Conservation (phyloP, 495 filamentous ascomycete species). For the Cercophora scortea region DNA sequence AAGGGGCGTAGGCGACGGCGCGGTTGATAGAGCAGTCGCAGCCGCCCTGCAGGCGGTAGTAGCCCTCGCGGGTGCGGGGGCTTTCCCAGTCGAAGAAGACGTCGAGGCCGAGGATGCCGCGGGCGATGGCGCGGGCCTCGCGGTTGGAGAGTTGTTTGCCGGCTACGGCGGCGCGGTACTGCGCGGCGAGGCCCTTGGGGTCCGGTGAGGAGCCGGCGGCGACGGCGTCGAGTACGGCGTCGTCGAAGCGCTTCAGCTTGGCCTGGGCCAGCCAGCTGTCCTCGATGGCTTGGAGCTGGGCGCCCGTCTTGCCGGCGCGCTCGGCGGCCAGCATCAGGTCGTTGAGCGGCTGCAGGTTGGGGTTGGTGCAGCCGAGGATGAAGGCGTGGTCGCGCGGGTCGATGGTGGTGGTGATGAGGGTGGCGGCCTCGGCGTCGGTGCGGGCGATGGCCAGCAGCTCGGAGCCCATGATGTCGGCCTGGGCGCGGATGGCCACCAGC, state of each 20-base stretch:
- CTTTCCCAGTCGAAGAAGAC: conserved; percentile 91
- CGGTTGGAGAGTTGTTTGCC: conserved; percentile 68
- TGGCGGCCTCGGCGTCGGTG: conserved; percentile 96
- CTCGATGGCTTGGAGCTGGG: conserved; percentile 83
- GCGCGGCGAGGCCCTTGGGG: conserved; percentile 55
- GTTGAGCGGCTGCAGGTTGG: conserved; percentile 71
- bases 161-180: conserved; percentile 59
- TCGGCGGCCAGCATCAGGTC: conserved; percentile 89
- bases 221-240: conserved; percentile 81
- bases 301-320: conserved; percentile 69
- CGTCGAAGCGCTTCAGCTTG: conserved; percentile 82
- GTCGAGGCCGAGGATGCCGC: conserved; percentile 70
- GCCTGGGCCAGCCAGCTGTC: conserved; percentile 79
- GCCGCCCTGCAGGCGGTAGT: conserved; percentile 85
- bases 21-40: conserved; percentile 89
- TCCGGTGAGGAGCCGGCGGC: conserved; percentile 47
- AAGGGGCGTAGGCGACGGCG: conserved; percentile 86
- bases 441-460: conserved; percentile 88
- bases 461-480: conserved; percentile 95
- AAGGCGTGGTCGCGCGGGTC: conserved; percentile 91
- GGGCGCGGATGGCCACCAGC: conserved; percentile 89
- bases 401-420: conserved; percentile 93
- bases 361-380: conserved; percentile 86
- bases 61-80: conserved; percentile 86
- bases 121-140: conserved; percentile 78